Conservation (phyloP, 2,329 filamentous ascomycete species). For the Pleurostoma richardsiae region DNA sequence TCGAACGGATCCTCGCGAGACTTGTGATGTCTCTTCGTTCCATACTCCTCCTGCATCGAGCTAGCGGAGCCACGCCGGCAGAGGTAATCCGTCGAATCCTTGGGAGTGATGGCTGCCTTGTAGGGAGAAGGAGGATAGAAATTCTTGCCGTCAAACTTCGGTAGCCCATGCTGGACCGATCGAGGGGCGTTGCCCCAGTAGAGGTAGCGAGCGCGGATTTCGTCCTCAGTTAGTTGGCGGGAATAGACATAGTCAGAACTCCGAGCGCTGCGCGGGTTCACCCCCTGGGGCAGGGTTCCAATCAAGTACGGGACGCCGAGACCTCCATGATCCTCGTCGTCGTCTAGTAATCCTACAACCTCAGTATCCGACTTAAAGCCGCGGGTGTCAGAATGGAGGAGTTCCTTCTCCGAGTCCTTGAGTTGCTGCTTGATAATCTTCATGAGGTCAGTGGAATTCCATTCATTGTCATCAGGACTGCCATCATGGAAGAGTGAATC, state of each 20-base stretch:
- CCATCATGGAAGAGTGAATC: slow-evolving; percentile 10
- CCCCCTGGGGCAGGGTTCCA: slow-evolving; percentile 41
- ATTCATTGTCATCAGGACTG: slow-evolving; percentile 5
- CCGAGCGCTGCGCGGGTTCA: slow-evolving; percentile 32
- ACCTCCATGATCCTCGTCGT: slow-evolving; percentile 5
- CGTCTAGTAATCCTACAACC: background rate
- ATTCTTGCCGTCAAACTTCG: slow-evolving; percentile 61
- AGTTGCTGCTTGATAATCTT: background rate
- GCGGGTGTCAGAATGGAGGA: background rate
- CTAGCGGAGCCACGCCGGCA: background rate
- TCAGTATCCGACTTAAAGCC: slow-evolving; percentile 1
- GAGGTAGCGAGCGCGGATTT: slow-evolving; percentile 51
- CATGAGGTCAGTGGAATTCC: background rate
- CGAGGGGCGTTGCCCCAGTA: slow-evolving; percentile 56
- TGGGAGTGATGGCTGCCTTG: slow-evolving; percentile 24
- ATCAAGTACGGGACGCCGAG: slow-evolving; percentile 46
- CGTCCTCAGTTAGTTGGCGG: slow-evolving; percentile 53
- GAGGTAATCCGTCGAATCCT: background rate
- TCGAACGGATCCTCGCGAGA: background rate
- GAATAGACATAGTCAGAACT: slow-evolving; percentile 48
- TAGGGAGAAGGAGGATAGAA: slow-evolving; percentile 55
- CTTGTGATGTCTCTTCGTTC: too few species aligned
- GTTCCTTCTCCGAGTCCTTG: background rate
- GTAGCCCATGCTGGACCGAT: slow-evolving; percentile 45
- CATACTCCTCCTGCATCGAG: background rate